These are phyloP conservation scores for Zelonia costaricensis DNA, from an alignment of 208 protist species.

Conservation along the genomic window DNA sequence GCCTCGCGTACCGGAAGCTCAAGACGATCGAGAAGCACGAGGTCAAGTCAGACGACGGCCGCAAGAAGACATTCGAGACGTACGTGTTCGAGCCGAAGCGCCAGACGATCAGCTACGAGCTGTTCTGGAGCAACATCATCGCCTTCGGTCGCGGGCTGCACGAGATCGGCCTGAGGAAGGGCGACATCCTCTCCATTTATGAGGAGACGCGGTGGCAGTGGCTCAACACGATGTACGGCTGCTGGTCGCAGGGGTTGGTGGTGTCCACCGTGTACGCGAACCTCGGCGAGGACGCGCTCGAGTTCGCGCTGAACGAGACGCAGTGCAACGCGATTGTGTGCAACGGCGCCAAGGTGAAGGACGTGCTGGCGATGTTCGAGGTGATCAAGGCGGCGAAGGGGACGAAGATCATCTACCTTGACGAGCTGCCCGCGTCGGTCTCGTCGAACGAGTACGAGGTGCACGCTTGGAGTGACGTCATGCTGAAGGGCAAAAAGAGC, in stretches of 20 bases:
- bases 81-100: constrained; percentile 64
- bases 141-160: constrained; percentile 48
- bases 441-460: constrained; percentile 36
- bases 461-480: constrained; percentile 56
- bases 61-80: constrained; percentile 52
- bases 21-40: constrained; percentile 40
- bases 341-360: constrained; percentile 57
- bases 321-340: constrained; percentile 70
- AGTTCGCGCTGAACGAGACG: constrained; percentile 74
- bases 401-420: constrained; percentile 67
- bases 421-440: constrained; percentile 40
- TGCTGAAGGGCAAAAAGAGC: constrained; percentile 48
- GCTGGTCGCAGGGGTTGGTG: constrained; percentile 67
- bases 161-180: constrained; percentile 58
- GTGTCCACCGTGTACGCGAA: constrained; percentile 86
- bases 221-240: constrained; percentile 63
- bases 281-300: constrained; percentile 78
- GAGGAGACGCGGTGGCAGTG: constrained; percentile 90
- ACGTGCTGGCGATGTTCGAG: constrained; percentile 54
- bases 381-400: constrained; percentile 7
- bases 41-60: constrained; percentile 37
- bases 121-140: constrained; percentile 56
- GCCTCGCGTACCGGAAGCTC: constrained; percentile 57
- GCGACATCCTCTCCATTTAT: constrained; percentile 61
- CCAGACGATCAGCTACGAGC: constrained; percentile 51